phyloP scores from a whole-genome alignment of 371 early-diverging fungal species.

The Mortierella sp. region DNA sequence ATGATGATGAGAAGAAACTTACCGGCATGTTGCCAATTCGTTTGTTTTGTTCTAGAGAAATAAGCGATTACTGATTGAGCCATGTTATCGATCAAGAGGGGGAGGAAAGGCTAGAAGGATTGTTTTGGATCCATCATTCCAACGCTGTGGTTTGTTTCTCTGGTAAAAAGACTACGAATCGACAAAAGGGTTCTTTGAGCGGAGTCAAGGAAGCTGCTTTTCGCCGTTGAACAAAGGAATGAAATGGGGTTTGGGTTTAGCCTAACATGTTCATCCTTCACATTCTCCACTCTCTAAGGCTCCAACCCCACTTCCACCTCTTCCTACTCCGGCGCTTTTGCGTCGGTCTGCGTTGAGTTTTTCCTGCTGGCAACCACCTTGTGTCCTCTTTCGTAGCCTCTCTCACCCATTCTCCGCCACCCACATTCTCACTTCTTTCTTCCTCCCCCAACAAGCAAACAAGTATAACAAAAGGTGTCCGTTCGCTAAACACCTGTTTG shows the following conservation, averaged over 20 bases:
- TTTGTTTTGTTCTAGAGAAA: neutral
- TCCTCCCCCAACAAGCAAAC: neutral
- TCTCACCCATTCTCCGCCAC: neutral
- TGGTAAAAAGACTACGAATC: neutral
- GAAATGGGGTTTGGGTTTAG: neutral
- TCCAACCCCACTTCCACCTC: neutral
- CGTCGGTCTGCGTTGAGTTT: neutral
- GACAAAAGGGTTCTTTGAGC: neutral
- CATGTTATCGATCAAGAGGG: neutral
- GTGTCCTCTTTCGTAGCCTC: neutral
- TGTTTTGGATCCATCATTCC: neutral
- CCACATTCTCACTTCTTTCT: too few relatives aligned
- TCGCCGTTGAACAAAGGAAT: neutral
- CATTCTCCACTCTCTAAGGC: neutral
- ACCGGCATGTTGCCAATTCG: neutral
- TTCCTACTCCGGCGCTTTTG: neutral
- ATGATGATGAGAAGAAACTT: neutral
- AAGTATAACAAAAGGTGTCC: too few relatives aligned
- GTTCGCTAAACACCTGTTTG: constrained; percentile 16
- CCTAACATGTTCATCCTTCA: neutral
- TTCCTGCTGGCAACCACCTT: neutral
- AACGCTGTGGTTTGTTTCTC: neutral
- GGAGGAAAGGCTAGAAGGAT: neutral
- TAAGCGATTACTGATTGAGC: neutral
- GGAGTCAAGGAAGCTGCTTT: neutral